A percentile compares a stretch with the other conserved stretches of the same genome.
phyloP scores from a whole-genome alignment of 2,329 filamentous ascomycete genomes.

The Alternaria hordeiaustralica region DNA sequence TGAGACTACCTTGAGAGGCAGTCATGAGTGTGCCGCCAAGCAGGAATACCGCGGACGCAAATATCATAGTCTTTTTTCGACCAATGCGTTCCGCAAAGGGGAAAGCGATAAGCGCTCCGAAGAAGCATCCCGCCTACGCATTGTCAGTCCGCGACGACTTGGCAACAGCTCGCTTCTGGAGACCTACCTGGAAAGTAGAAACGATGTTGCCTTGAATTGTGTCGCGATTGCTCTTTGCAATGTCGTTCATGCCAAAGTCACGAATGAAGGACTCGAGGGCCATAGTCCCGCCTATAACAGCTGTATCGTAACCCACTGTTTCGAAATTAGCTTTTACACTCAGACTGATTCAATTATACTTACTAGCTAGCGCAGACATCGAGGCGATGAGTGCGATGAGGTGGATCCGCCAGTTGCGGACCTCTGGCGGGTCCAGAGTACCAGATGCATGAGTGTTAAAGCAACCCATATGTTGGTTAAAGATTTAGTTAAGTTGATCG shows the following conservation, averaged over 20 bases:
- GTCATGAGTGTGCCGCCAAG: constrained; percentile 52
- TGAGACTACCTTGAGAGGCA: constrained; percentile 43
- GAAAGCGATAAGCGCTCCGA: constrained; percentile 51
- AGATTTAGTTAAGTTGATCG: background rate
- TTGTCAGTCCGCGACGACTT: background rate
- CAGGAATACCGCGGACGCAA: constrained; percentile 54
- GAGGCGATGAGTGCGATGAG: constrained; percentile 43
- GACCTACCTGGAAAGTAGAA: constrained; percentile 44
- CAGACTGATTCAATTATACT: background rate
- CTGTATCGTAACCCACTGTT: constrained; percentile 44
- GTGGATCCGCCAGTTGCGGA: constrained; percentile 47
- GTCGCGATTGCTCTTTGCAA: constrained; percentile 40
- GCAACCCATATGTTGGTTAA: constrained; percentile 26
- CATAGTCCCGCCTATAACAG: constrained; percentile 52
- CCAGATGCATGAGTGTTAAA: constrained; percentile 41
- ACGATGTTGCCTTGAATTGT: constrained; percentile 51
- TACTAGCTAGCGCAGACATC: constrained; percentile 49
- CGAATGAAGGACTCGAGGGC: constrained; percentile 48
- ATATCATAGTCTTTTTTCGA: constrained; percentile 57
- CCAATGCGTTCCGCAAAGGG: constrained; percentile 58
- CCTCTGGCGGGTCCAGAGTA: constrained; percentile 44
- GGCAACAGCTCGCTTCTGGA: background rate
- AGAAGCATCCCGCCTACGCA: constrained; percentile 44
- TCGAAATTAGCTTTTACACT: background rate
- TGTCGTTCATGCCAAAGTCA: constrained; percentile 42